phyloP scores from a whole-genome alignment of 1,284 basidiomycete genomes.

The Malassezia dermatis region DNA sequence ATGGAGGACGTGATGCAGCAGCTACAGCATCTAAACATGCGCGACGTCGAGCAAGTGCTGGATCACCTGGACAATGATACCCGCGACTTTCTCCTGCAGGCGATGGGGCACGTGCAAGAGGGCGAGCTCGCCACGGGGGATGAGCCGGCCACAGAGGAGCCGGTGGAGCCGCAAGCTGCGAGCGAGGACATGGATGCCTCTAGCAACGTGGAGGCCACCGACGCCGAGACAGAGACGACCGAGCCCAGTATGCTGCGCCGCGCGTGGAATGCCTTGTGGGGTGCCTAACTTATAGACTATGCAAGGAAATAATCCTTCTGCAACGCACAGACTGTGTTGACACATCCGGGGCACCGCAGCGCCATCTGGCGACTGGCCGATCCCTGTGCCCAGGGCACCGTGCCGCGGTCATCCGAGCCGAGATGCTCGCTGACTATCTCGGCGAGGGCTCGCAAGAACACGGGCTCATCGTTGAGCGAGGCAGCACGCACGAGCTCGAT shows the following conservation, averaged over 20 bases:
- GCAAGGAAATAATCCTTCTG: constrained; percentile 72
- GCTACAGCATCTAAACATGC: constrained; percentile 7
- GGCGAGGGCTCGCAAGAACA: constrained; percentile 89
- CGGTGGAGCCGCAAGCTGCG: not conserved
- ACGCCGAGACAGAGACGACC: not conserved
- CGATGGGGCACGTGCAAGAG: not conserved
- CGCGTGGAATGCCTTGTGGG: constrained; percentile 14
- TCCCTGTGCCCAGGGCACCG: constrained; percentile 36
- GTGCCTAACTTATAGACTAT: not conserved
- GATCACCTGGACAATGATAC: constrained; percentile 36
- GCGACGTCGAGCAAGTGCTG: constrained; percentile 20
- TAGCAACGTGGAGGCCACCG: not conserved
- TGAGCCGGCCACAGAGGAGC: not conserved
- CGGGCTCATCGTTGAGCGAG: constrained; percentile 94
- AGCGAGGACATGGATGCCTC: not conserved
- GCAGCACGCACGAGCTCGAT: constrained; percentile 82
- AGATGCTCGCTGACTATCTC: constrained; percentile 82
- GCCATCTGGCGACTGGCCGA: constrained; percentile 66
- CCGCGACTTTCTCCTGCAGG: constrained; percentile 9
- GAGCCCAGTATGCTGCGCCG: constrained; percentile 11
- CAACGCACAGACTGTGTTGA: constrained; percentile 70
- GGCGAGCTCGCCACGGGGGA: not conserved
- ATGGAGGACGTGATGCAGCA: constrained; percentile 3
- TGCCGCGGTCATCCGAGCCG: constrained; percentile 17
- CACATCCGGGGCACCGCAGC: constrained; percentile 86